Base-by-base conservation (phyloP, 1,284 basidiomycete species). In the Abortiporus biennis region DNA sequence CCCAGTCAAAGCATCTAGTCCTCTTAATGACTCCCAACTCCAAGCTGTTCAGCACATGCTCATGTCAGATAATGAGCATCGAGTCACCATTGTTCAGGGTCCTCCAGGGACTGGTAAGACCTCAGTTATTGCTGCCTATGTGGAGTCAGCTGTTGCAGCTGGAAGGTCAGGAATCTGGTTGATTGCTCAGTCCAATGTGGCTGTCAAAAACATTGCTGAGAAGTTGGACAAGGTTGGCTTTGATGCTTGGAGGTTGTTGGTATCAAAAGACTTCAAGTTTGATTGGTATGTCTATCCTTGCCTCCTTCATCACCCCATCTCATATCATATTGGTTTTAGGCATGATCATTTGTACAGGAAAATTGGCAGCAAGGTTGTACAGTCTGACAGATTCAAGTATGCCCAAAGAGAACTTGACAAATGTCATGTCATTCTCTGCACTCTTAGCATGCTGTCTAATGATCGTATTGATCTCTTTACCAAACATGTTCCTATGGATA, bases 141-240 rank as follows among this genome's bases (percentile, higher is more conserved):
- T 84, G 4, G 56, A 63, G 1, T 66, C 62, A 36, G 51, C 65
- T 19, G 50, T 59, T 15, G 51, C 63, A 36, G 65, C 69, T 25
- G 62, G 66, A 23, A 39, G 52, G 12, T 49, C 51, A 47, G 77
- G 76, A 2, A 72, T 85, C 6, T 89, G 83, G 82, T 68, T 89
- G 6, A 64, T 82, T 42, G 83, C 85, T 4, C 80, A 89, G 40
- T 80, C 72, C 0, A 79, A 79, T 52, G 69, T 78, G 30, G 78
- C 78, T n/a, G 76, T 82, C 20, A 82, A 80, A 60, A 82, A 81
- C 51, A 80, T 83, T 57, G 79, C 78, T 34, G 76, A 80, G 54
- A 81, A 78, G 56, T 62, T 82, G 2, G 54, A 60, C 3, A 56
- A 65, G 20, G 57, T 67, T 39, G 61, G 60, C 0, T 76, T 77